Evolutionary conservation across 257 asterid species (phyloP).

Genomic region (Scutellaria barbata): DNA sequence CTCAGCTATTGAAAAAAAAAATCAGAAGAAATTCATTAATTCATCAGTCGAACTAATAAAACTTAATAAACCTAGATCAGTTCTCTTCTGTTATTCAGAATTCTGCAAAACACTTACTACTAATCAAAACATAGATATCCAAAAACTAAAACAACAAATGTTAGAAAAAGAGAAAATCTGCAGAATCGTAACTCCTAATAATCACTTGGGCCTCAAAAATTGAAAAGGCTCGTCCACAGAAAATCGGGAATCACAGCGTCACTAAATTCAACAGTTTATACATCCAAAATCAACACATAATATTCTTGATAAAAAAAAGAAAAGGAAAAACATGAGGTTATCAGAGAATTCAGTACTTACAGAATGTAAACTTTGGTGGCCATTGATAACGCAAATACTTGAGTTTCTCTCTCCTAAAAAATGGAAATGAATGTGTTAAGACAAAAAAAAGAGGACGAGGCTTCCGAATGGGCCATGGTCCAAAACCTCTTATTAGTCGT

Average conservation of each 20-base stretch:
- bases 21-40: background rate
- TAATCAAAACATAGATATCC: too few relatives aligned
- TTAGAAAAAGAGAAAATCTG: too few relatives aligned
- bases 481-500: conserved; percentile 27
- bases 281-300: background rate
- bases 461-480: conserved; percentile 34
- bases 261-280: too few relatives aligned
- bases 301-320: background rate
- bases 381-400: conserved; percentile 42
- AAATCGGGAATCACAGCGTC: too few relatives aligned
- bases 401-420: background rate
- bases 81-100: too few relatives aligned
- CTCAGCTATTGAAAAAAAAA: background rate
- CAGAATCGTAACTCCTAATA: too few relatives aligned
- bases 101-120: too few relatives aligned
- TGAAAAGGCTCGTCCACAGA: too few relatives aligned
- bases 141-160: too few relatives aligned
- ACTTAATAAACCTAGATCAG: too few relatives aligned
- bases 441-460: conserved; percentile 31
- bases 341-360: conserved; percentile 45
- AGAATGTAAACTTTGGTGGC: conserved; percentile 73
- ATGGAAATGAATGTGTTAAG: conserved; percentile 25
- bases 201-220: too few relatives aligned
- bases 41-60: too few relatives aligned
- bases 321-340: background rate